Evolutionary conservation across 2,329 filamentous ascomycete genomes (phyloP).

Genomic region (Akanthomyces uredinophilus): DNA sequence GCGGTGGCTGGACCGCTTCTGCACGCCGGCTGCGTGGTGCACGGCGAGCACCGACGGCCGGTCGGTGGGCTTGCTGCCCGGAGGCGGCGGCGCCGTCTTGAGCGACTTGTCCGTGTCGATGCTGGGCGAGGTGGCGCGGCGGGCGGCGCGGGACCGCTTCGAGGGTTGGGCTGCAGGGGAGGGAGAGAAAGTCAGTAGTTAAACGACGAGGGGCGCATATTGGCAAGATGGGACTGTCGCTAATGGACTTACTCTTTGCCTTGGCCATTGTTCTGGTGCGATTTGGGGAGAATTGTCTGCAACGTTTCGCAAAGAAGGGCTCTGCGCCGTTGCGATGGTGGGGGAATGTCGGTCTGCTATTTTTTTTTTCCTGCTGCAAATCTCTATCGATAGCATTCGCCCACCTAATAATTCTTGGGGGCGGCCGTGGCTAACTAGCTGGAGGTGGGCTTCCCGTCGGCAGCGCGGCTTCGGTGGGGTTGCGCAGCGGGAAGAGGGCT

Average conservation of each 20-base stretch:
- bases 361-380: background rate
- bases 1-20: constrained; percentile 58
- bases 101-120: constrained; percentile 69
- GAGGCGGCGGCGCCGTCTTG: constrained; percentile 51
- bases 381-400: background rate
- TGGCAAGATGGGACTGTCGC: too few relatives aligned
- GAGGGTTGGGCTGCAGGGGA: constrained; percentile 46
- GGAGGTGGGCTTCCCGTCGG: too few relatives aligned
- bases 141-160: constrained; percentile 67
- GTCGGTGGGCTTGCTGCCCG: constrained; percentile 28
- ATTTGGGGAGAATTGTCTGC: too few relatives aligned
- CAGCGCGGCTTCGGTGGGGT: too few relatives aligned
- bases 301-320: too few relatives aligned
- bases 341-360: constrained; percentile 8
- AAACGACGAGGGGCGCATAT: too few relatives aligned
- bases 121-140: constrained; percentile 65
- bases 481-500: too few relatives aligned
- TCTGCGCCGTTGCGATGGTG: background rate
- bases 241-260: constrained; percentile 23
- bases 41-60: constrained; percentile 65
- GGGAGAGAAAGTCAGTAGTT: background rate
- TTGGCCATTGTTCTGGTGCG: constrained; percentile 26
- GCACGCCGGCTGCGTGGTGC: constrained; percentile 61
- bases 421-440: too few relatives aligned
- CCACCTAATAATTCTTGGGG: too few relatives aligned